Evolutionary conservation across 768 basidiomycete species (phyloP).

Genomic region (Hirschioporus abietinus): DNA sequence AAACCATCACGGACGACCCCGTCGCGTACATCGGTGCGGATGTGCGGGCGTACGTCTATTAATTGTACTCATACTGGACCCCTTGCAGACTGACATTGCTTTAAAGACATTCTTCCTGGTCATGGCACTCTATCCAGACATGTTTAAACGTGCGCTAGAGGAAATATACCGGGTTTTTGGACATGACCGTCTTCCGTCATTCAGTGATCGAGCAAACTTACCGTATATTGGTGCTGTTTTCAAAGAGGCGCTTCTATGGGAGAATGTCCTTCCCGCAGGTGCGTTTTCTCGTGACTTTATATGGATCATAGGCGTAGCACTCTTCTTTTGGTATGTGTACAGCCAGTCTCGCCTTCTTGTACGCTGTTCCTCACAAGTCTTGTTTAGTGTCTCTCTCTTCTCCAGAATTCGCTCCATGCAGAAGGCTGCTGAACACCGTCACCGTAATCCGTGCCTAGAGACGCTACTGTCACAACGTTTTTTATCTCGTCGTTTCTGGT

Average conservation of each 20-base stretch:
- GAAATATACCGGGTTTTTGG: conserved; percentile 11
- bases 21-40: too few relatives aligned
- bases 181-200: conserved; percentile 12
- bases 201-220: conserved; percentile 13
- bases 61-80: not conserved
- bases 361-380: too few relatives aligned
- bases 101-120: conserved; percentile 5
- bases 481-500: too few relatives aligned
- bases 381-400: too few relatives aligned
- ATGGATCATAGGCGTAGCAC: too few relatives aligned
- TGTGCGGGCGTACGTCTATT: conserved; percentile 8
- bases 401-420: too few relatives aligned
- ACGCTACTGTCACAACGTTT: too few relatives aligned
- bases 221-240: conserved; percentile 18
- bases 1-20: too few relatives aligned
- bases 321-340: too few relatives aligned
- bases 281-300: not conserved
- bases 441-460: too few relatives aligned
- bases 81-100: not conserved
- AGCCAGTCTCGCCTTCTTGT: too few relatives aligned
- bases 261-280: conserved; percentile 13
- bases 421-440: too few relatives aligned
- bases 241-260: conserved; percentile 19
- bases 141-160: not conserved
- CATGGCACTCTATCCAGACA: conserved; percentile 7